Base-by-base conservation (phyloP, 306 rosid species). In the Lupinus albus region DNA sequence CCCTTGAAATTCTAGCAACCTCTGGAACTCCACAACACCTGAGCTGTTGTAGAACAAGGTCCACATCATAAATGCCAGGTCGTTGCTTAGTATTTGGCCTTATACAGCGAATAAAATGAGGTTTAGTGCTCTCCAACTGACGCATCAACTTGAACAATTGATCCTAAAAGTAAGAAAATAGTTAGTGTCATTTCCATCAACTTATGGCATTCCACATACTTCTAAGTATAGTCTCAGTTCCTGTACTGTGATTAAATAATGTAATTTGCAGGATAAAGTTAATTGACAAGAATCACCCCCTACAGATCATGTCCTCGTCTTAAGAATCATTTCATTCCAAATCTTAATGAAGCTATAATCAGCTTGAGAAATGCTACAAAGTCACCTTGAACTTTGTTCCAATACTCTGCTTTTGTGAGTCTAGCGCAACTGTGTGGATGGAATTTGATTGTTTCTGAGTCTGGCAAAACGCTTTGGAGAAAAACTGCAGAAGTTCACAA, bases 71-170 rank as follows among this genome's bases (percentile, higher is more conserved):
- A 51, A 79, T 14, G 48, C 89, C 91, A 18, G 96, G 90, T 79
- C 81, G 85, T 78, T 82, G 93, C 72, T 84, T 90, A 58, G 51
- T 36, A 70, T 90, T 94, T 64, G 99, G 97, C 82, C 75, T 86
- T 75, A 94, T 77, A 80, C 99, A 94, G 79, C 78, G 71, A 84
- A 94, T 88, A 77, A 88, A 94, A 83, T 85, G 97, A 82, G 97
- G 96, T 6, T 50, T 75, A 30, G 92, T 88, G 77, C 78, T 64
- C 80, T 91, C 99, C 91, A 94, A 79, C 68, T 81, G 85, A 52
- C 74, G 83, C 84, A 94, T 81, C 69, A 94, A 81, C 79, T 81
- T 83, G 76, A 88, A 91, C 61, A 91, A 69, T 76, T 85, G 91
- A 76, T 65, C 84, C 99, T 94, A 74, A 67, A 68, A 66, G 71